Base-by-base conservation (phyloP, 306 rosid genomes). In the Pterocarpus macrocarpus region DNA sequence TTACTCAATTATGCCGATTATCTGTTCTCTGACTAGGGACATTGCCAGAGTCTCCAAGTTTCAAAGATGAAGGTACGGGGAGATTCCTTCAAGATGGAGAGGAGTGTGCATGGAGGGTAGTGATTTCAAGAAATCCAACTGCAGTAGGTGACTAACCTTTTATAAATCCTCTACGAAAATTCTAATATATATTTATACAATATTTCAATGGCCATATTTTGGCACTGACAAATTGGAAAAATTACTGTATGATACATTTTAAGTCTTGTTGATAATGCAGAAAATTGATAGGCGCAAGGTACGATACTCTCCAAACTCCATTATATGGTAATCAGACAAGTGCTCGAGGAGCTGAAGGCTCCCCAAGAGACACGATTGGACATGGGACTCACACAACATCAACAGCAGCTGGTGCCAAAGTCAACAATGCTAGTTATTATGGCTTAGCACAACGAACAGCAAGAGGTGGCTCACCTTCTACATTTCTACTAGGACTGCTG, bases 241-340 rank as follows among this genome's bases (percentile, higher is more conserved):
- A 41, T 63, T 43, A 50, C 65, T 39, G 52, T 38, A 72, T 56
- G 39, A 34, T 17, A 68, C 13, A 67, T 5, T 17, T 14, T 41
- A 82, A 62, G 39, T 59, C 67, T 77, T 36, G 28, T 69, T 12
- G 13, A 50, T 8, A 36, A 1, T 80, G 62, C 70, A 95, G 99
- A 81, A 95, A 95, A 85, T 75, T 95, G 90, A 90, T 95, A 77
- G 99, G 99, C 39, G 99, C 99, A 84, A 93, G 97, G 82, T 95
- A 84, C 93, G 93, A 93, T 52, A 85, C 82, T 36, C 44, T 39
- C 32, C 71, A 71, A 64, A 39, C 33, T 44, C 55, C 77, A 35
- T 68, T 70, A 15, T 58, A 50, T 35, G 64, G 79, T 28, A 90
- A 85, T 80, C 57, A 82, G 47, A 89, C 90, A 82, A 58, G 28